phyloP scores from a whole-genome alignment of 768 basidiomycete species.

The Lactarius pseudohatsudake region DNA sequence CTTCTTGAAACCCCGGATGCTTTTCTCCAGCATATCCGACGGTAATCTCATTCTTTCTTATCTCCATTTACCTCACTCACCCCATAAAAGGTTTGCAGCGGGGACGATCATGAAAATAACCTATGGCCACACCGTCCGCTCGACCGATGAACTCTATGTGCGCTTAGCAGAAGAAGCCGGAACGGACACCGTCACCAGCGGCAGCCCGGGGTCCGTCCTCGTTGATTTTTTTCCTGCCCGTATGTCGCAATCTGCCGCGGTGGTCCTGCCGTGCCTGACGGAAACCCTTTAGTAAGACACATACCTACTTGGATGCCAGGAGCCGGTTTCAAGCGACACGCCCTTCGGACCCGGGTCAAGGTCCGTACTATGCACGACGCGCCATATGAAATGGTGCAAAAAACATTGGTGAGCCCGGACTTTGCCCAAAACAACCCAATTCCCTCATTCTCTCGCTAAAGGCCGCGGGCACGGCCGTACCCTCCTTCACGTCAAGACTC shows the following conservation, averaged over 20 bases:
- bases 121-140: constrained; percentile 36
- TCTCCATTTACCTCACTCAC: background rate
- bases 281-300: constrained; percentile 18
- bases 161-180: constrained; percentile 33
- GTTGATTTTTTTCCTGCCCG: constrained; percentile 39
- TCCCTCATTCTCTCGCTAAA: constrained; percentile 2
- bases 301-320: constrained; percentile 30
- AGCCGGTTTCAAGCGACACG: constrained; percentile 30
- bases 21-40: constrained; percentile 33
- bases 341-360: constrained; percentile 26
- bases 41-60: constrained; percentile 22
- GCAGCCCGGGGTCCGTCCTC: constrained; percentile 35
- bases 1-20: constrained; percentile 34
- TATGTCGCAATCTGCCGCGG: constrained; percentile 26
- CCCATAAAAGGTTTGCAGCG: constrained; percentile 33
- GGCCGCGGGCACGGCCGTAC: constrained; percentile 29
- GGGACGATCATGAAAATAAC: constrained; percentile 36
- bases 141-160: constrained; percentile 36
- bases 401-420: constrained; percentile 16
- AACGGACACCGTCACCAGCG: constrained; percentile 29
- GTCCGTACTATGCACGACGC: constrained; percentile 28
- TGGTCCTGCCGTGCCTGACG: background rate
- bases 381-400: constrained; percentile 29
- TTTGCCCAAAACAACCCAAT: background rate
- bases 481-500: constrained; percentile 28